Conservation (phyloP, 306 rosid species). For the Gynostemma pentaphyllum region DNA sequence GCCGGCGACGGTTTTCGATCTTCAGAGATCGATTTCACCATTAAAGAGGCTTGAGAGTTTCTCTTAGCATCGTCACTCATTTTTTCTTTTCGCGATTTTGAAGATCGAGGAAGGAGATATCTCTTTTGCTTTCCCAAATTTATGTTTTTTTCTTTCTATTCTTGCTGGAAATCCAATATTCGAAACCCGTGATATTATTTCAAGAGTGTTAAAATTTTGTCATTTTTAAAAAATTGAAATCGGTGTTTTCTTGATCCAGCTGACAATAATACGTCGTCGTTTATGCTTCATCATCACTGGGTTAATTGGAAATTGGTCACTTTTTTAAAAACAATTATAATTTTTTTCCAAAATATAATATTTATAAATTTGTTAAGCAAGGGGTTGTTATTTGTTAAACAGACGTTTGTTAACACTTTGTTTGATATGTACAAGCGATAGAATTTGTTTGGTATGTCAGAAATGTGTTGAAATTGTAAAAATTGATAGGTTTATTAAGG, state of each 20-base stretch:
- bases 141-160: neutral
- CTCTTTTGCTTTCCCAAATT: neutral
- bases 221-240: neutral
- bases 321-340: neutral
- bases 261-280: slow-evolving; percentile 7
- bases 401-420: too few species aligned
- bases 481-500: too few species aligned
- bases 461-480: too few species aligned
- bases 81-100: neutral
- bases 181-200: neutral
- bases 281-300: neutral
- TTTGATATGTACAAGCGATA: too few species aligned
- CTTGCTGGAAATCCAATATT: neutral
- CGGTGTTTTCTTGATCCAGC: neutral
- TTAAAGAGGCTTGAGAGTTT: slow-evolving; percentile 30
- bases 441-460: too few species aligned
- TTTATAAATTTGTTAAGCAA: too few species aligned
- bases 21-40: slow-evolving; percentile 40
- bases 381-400: too few species aligned
- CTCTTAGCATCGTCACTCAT: slow-evolving; percentile 65
- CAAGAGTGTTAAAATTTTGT: neutral
- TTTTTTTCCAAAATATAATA: neutral
- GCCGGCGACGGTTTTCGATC: slow-evolving; percentile 59
- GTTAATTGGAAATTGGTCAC: neutral
- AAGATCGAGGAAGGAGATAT: neutral